Percentiles rank a stretch among this genome's conserved stretches.
phyloP scores from a whole-genome alignment of 2,329 filamentous ascomycete species.

The Moelleriella libera region DNA sequence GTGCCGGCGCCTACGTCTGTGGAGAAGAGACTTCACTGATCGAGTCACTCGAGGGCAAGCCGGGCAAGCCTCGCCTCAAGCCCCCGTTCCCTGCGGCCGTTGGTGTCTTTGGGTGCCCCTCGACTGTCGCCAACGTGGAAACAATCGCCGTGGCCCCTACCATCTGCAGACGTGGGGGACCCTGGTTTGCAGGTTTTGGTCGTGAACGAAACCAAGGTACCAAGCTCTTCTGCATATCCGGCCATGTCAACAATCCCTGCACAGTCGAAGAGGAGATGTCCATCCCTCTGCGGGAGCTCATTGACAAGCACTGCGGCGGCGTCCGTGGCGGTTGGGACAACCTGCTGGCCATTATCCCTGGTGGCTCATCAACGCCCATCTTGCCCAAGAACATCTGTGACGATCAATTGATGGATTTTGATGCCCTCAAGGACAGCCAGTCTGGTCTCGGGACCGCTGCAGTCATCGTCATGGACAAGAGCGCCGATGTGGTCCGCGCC shows the following conservation, averaged over 20 bases:
- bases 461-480: slow-evolving; percentile 99
- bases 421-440: slow-evolving; percentile 93
- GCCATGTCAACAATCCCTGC: slow-evolving; percentile 95
- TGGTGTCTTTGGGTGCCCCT: slow-evolving; percentile 94
- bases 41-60: slow-evolving; percentile 96
- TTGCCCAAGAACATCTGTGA: slow-evolving; percentile 83
- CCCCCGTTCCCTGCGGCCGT: slow-evolving; percentile 96
- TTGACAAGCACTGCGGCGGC: slow-evolving; percentile 96
- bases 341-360: slow-evolving; percentile 84
- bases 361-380: slow-evolving; percentile 92
- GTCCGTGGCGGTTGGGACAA: slow-evolving; percentile 98
- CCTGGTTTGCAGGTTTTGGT: slow-evolving; percentile 88
- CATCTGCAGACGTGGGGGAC: slow-evolving; percentile 81
- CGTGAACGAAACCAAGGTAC: slow-evolving; percentile 94
- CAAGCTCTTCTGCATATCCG: slow-evolving; percentile 97
- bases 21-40: slow-evolving; percentile 97
- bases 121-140: slow-evolving; percentile 96
- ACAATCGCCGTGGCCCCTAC: slow-evolving; percentile 91
- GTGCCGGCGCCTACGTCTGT: slow-evolving; percentile 94
- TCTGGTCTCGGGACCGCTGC: slow-evolving; percentile 94
- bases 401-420: slow-evolving; percentile 97
- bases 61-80: slow-evolving; percentile 96
- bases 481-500: slow-evolving; percentile 84
- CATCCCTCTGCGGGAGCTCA: slow-evolving; percentile 87
- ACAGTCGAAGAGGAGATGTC: slow-evolving; percentile 99